Evolutionary conservation across 2,329 filamentous ascomycete species (phyloP), one percentile per base, ranked within the genome.

Genomic region (Fusarium caatingaense): DNA sequence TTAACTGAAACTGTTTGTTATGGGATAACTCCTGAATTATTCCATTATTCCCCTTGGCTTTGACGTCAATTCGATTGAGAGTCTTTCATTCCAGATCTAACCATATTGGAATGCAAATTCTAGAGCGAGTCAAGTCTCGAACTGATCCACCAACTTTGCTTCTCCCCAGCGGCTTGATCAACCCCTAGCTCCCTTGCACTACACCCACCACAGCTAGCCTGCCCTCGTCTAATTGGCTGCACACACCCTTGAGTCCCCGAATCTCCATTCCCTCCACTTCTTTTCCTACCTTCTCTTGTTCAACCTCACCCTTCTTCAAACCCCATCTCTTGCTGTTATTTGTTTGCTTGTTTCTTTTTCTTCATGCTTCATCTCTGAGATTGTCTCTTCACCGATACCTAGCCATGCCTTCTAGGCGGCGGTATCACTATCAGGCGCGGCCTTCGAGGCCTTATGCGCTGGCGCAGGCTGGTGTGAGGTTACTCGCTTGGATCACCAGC

Each of bases 401-500:
- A 37, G 59, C 21, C 51, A 74, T 72, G 72, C 72, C 71, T 63
- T 55, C 49, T 46, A 44, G 60, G 58, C 49, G 50, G n/a, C 47
- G 59, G 47, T 60, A 58, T 59, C 69, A 46, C 32, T 45, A 56
- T 42, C 67, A 54, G 34, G 45, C 56, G 28, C 56, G 55, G 45
- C 60, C 66, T 32, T 60, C 68, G 5, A 64, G 63, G 54, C 46
- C 59, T 46, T 73, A 72, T 59, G 62, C 53, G 23, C 56, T 76
- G 23, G 25, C 68, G 30, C 74, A 76, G 37, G 74, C 77, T 2
- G 61, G 63, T 25, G 60, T 73, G 56, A 72, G 79, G 44, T 61
- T 72, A 18, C 30, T 79, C 28, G 77, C 74, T 45, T 80, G 79
- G 79, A 51, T 77, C 37, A 76, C 76, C 41, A 73, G 73, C 45